phyloP scores from a whole-genome alignment of 768 basidiomycete species.

The Strobilomyces echinocephalus region DNA sequence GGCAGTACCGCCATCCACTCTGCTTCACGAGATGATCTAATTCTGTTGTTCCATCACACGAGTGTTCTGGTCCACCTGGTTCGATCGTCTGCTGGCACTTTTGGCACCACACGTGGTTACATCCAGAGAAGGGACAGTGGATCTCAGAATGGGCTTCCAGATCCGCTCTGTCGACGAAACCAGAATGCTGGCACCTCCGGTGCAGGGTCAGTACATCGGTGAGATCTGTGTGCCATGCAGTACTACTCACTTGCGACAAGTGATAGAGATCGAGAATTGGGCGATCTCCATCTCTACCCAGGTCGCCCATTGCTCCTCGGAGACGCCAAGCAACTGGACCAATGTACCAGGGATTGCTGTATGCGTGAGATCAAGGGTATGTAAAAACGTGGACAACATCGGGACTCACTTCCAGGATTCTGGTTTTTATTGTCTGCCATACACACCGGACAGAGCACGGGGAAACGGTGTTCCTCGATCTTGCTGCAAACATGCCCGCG shows the following conservation, averaged over 20 bases:
- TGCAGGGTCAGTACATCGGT: not conserved
- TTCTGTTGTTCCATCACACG: slow-evolving; percentile 56
- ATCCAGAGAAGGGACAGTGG: slow-evolving; percentile 45
- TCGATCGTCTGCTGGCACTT: slow-evolving; percentile 43
- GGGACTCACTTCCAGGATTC: slow-evolving; percentile 29
- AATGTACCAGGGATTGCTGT: slow-evolving; percentile 37
- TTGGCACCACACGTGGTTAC: slow-evolving; percentile 57
- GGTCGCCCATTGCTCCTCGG: slow-evolving; percentile 37
- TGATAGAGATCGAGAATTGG: slow-evolving; percentile 36
- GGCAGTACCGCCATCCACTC: slow-evolving; percentile 60
- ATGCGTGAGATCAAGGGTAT: not conserved
- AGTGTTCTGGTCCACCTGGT: slow-evolving; percentile 39
- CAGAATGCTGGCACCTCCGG: slow-evolving; percentile 45
- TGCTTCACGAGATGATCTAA: slow-evolving; percentile 46
- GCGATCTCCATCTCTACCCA: slow-evolving; percentile 47
- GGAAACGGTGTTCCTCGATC: slow-evolving; percentile 51
- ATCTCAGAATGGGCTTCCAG: slow-evolving; percentile 39
- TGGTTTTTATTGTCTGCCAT: slow-evolving; percentile 29
- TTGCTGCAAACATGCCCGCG: slow-evolving; percentile 40
- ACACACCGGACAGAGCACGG: slow-evolving; percentile 59
- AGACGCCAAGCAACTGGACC: slow-evolving; percentile 41
- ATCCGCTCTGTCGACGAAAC: slow-evolving; percentile 49
- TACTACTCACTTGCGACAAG: slow-evolving; percentile 46
- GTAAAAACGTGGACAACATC: not conserved
- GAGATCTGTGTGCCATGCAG: not conserved